Conservation (phyloP, 192 early-diverging fungal genomes). For the Umbelopsis sp. region DNA sequence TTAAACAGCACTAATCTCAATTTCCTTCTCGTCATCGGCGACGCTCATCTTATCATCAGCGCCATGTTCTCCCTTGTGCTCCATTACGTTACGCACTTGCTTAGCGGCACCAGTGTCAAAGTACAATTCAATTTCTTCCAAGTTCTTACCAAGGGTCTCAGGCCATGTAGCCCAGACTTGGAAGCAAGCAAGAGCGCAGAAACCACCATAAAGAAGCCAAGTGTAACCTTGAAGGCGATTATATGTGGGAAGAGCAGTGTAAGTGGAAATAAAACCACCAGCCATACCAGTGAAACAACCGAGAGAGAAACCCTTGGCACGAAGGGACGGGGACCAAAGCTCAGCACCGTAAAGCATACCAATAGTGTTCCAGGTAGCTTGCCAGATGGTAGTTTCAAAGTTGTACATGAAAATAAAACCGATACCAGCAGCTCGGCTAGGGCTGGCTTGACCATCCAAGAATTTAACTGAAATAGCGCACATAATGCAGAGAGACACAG, state of each 20-base stretch:
- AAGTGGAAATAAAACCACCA: not conserved
- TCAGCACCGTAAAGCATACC: constrained; percentile 18
- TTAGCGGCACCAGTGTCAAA: constrained; percentile 6
- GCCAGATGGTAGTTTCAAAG: constrained; percentile 1
- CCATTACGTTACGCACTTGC: constrained; percentile 7
- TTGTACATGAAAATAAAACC: constrained; percentile 13
- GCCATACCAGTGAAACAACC: constrained; percentile 7
- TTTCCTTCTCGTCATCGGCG: not conserved
- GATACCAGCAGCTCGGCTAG: not conserved
- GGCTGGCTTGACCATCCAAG: not conserved
- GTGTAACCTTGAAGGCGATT: constrained; percentile 54
- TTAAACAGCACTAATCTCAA: not conserved
- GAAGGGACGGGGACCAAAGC: not conserved
- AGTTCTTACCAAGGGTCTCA: constrained; percentile 76
- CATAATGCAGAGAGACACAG: not conserved
- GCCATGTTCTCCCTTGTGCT: not conserved
- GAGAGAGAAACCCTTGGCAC: constrained; percentile 15
- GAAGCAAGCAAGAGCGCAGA: constrained; percentile 55
- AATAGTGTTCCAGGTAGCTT: constrained; percentile 18
- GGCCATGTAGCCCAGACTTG: constrained; percentile 66
- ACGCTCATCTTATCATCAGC: not conserved
- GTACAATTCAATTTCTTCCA: constrained; percentile 52
- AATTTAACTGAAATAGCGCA: not conserved
- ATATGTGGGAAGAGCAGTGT: not conserved
- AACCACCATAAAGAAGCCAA: constrained; percentile 56